Evolutionary conservation across 495 filamentous ascomycete genomes (phyloP), one percentile per base, ranked within the genome.

Genomic region (Xylaria sp.): DNA sequence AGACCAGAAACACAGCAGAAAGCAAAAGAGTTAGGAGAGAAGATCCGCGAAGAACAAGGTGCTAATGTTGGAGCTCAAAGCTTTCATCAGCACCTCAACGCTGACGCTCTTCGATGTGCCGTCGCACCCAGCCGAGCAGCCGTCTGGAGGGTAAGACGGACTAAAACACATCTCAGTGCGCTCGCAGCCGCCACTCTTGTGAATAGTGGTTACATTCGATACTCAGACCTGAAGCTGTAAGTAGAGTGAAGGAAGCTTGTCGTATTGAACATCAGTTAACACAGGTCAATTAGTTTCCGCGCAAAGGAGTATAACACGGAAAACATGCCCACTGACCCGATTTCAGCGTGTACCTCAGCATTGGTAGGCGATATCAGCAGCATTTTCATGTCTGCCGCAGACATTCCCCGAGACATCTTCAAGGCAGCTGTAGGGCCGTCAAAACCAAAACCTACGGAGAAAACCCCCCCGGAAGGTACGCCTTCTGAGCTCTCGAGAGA

Each of bases 321-420:
- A 61, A 88, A 92, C 46, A 86, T 93, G 65, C 90, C 92, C 3
- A 88, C 86, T 73, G 90, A 93, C 69, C 92, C 92, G 0, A 85
- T 95, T 21, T 88, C 90, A 9, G 92, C 92, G 17, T 88, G 87
- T 40, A 89, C 93, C 1, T 88, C 90, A 21, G 92, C 93, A 0
- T 78, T 97, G 3, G 82, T 95, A 17, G 93, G 93, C 6, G 92
- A 93, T 9, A 83, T 93, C 44, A 85, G 89, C 19, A 90, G 85
- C 69, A 87, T 98, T 61, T 86, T 91, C 75, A 92, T 95, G 86
- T 94, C 93, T 0, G 82, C 95, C 40, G 92, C 92, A 5, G 93
- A 97, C 72, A 88, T 98, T 29, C 95, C 95, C 0, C 83, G 87
- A 17, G 92, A 92, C 19, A 87, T 97, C 21, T 90, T 93, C 71